phyloP scores from a whole-genome alignment of 192 early-diverging fungal species.

The Backusella mclennaniae region DNA sequence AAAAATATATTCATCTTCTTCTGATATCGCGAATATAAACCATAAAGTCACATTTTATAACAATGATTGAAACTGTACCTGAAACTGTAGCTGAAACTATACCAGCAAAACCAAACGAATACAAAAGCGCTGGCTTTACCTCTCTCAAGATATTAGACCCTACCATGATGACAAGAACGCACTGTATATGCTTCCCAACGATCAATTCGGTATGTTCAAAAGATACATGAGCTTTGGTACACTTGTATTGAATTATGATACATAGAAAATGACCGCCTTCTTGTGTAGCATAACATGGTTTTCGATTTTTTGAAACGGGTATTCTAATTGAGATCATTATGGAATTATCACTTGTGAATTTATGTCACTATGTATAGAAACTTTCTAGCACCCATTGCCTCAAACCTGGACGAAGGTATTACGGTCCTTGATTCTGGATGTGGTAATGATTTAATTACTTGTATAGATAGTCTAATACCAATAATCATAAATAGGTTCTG shows the following conservation, averaged over 20 bases:
- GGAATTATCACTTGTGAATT: neutral
- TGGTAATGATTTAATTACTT: neutral
- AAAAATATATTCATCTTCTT: too few relatives aligned
- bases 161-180: constrained; percentile 38
- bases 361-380: constrained; percentile 16
- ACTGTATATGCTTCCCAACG: constrained; percentile 47
- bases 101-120: too few relatives aligned
- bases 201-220: constrained; percentile 35
- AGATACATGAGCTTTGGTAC: too few relatives aligned
- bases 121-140: neutral
- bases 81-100: too few relatives aligned
- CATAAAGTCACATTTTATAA: neutral
- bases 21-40: neutral
- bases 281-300: neutral
- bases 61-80: too few relatives aligned
- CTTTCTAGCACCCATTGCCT: constrained; percentile 14
- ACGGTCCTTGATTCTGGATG: constrained; percentile 32
- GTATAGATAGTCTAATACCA: neutral
- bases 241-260: neutral
- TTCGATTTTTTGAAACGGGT: constrained; percentile 6
- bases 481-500: constrained; percentile 11
- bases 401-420: constrained; percentile 15
- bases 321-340: neutral
- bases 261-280: constrained; percentile 8
- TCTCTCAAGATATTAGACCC: constrained; percentile 18